These are phyloP conservation scores for Neurospora cerealis DNA, from an alignment of 495 filamentous ascomycete genomes.

Conservation along the genomic window DNA sequence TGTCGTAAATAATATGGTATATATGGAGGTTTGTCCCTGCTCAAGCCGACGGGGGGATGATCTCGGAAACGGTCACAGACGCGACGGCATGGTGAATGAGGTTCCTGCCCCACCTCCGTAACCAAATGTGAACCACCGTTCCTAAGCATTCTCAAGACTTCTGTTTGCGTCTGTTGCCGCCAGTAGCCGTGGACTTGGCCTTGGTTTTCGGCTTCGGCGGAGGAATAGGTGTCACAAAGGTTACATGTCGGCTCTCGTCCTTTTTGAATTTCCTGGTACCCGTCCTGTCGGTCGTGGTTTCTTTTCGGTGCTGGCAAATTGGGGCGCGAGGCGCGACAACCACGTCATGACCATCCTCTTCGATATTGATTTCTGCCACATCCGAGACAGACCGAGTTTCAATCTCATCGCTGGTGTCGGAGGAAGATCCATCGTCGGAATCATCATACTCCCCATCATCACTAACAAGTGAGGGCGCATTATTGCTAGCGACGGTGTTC, in stretches of 20 bases:
- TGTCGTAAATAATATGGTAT: background rate
- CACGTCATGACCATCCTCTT: slow-evolving; percentile 29
- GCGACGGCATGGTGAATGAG: background rate
- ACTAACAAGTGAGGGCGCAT: slow-evolving; percentile 75
- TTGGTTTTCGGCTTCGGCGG: slow-evolving; percentile 21
- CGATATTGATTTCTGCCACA: slow-evolving; percentile 39
- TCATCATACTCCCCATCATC: slow-evolving; percentile 74
- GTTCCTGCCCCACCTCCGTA: background rate
- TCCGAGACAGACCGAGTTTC: slow-evolving; percentile 35
- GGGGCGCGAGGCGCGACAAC: slow-evolving; percentile 24
- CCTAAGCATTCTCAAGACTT: slow-evolving; percentile 2
- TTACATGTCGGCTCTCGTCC: slow-evolving; percentile 35
- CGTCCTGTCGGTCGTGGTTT: slow-evolving; percentile 1
- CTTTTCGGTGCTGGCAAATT: slow-evolving; percentile 23
- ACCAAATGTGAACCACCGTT: background rate
- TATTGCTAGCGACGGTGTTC: slow-evolving; percentile 67
- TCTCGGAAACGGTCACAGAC: background rate
- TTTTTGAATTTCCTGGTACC: slow-evolving; percentile 30
- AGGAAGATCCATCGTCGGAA: slow-evolving; percentile 36
- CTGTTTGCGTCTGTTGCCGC: slow-evolving; percentile 19
- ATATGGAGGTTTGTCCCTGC: background rate
- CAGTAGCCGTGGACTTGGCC: background rate
- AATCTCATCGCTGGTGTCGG: slow-evolving; percentile 32
- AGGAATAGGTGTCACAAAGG: slow-evolving; percentile 33
- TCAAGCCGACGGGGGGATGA: background rate